These are phyloP conservation scores for Cladosporium austrohemisphaericum DNA, from an alignment of 2,329 filamentous ascomycete genomes.

Conservation along the genomic window DNA sequence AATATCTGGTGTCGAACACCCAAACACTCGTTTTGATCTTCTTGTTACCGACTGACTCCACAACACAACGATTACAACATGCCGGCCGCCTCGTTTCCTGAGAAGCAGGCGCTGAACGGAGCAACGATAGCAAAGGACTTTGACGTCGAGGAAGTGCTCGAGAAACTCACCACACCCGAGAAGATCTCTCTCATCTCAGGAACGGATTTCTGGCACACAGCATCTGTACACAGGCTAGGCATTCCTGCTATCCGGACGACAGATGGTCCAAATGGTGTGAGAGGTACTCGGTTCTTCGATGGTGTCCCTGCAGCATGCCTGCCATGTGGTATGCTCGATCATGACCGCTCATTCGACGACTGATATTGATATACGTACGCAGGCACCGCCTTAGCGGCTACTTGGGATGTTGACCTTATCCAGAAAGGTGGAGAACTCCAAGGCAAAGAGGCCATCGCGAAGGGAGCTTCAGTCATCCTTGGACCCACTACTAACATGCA, in stretches of 20 bases:
- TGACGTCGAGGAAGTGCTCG: constrained; percentile 30
- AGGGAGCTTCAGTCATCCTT: constrained; percentile 28
- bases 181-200: constrained; percentile 33
- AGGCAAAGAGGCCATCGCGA: constrained; percentile 27
- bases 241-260: constrained; percentile 63
- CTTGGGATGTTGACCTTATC: constrained; percentile 28
- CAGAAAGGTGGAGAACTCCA: constrained; percentile 26
- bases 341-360: neutral
- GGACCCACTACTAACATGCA: constrained; percentile 30
- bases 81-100: constrained; percentile 7
- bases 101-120: constrained; percentile 8
- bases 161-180: constrained; percentile 28
- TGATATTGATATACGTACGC: neutral
- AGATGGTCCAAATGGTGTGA: constrained; percentile 67
- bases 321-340: constrained; percentile 56
- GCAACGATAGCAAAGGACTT: constrained; percentile 21
- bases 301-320: constrained; percentile 65
- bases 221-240: constrained; percentile 55
- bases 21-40: neutral
- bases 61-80: neutral
- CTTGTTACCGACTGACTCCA: neutral
- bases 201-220: constrained; percentile 68
- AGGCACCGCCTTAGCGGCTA: constrained; percentile 27
- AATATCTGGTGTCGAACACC: neutral
- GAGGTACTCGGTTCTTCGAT: constrained; percentile 66